phyloP scores from a whole-genome alignment of 2,329 filamentous ascomycete genomes.

The Hypoxylon sp. region DNA sequence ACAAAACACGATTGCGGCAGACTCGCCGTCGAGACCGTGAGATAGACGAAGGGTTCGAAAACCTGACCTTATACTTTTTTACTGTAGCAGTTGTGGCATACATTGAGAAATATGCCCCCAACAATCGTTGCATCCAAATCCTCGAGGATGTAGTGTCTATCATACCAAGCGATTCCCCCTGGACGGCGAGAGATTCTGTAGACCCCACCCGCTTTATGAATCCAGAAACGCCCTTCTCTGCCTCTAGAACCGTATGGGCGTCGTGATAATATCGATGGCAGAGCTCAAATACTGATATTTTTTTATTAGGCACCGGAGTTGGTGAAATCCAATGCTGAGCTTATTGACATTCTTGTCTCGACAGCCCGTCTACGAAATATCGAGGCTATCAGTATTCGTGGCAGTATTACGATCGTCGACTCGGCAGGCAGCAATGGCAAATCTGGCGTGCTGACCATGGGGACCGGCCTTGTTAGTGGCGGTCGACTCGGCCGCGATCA shows the following conservation, averaged over 20 bases:
- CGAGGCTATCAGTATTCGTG: background rate
- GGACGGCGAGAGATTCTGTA: background rate
- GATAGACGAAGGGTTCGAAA: conserved; percentile 3
- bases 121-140: conserved; percentile 9
- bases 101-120: background rate
- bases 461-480: background rate
- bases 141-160: conserved; percentile 15
- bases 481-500: conserved; percentile 29
- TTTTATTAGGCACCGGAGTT: conserved; percentile 1
- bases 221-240: conserved; percentile 20
- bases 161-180: background rate
- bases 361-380: background rate
- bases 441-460: background rate
- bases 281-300: conserved; percentile 1
- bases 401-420: conserved; percentile 11
- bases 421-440: background rate
- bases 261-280: background rate
- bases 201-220: background rate
- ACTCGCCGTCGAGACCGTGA: background rate
- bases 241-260: conserved; percentile 18
- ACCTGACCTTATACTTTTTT: background rate
- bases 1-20: background rate
- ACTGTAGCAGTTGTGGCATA: background rate
- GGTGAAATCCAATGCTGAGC: conserved; percentile 26
- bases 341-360: conserved; percentile 23